Evolutionary conservation across 2,329 filamentous ascomycete species (phyloP), one percentile per base, ranked within the genome.

Genomic region (Colletotrichum lini): DNA sequence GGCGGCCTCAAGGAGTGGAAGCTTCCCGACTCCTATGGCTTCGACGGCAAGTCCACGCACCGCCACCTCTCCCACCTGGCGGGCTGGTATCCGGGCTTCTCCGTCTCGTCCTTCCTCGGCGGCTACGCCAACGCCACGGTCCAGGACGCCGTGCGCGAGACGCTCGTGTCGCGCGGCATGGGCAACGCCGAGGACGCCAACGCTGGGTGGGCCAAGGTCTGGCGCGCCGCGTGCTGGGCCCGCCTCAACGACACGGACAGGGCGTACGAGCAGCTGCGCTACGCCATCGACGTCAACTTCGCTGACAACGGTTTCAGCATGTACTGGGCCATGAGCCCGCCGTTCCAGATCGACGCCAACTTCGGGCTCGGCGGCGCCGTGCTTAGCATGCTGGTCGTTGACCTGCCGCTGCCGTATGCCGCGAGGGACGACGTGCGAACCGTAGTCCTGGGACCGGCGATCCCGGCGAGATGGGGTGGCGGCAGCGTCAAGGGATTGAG

Each of bases 291-390:
- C 26, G 77, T 81, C 47, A 89, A 89, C 73, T 84, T 88, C 30
- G 87, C 81, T 0, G 78, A 67, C 0, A 90, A 89, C 73, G 83
- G 84, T 2, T 77, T 89, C 40, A 84, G 82, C 52, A 87, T 89
- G 83, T 90, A 89, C 74, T 78, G 73, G 10, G 86, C 80, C 0
- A 76, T 78, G 12, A 77, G 81, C 7, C 77, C 78, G 57, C 86
- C 88, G 1, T 90, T 90, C 73, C 88, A 90, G 79, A 89, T 90
- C 67, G 88, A 90, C 75, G 88, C 87, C 8, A 90, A 90, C 75
- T 89, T 88, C 72, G 88, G 87, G 1, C 77, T 84, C 26, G 81
- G 80, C 3, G 88, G 86, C 0, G 86, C 85, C 0, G 80, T 88
- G 62, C 70, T 89, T 65, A 80, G 82, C 68, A 86, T 89, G 86